Evolutionary conservation across 2,329 filamentous ascomycete species (phyloP), one percentile per base, ranked within the genome.

Genomic region (Thielaviopsis musarum): DNA sequence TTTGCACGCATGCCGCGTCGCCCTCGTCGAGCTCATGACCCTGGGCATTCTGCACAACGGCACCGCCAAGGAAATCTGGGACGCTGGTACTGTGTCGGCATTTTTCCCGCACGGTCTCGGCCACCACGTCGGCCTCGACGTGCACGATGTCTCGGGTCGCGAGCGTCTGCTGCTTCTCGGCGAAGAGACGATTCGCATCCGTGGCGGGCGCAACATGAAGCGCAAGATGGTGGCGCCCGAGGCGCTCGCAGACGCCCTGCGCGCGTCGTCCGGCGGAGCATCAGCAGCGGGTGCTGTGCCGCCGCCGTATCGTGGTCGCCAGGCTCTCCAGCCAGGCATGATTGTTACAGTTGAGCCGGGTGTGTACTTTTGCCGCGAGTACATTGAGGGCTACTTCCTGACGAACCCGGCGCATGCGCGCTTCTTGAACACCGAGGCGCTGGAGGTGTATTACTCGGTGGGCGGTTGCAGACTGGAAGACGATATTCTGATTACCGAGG

Each of bases 381-480:
- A 87, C 63, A 79, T 91, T 62, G 79, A 88, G 71, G 79, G 80
- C 21, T 84, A 83, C 67, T 80, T 87, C 67, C 75, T 85, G 65
- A 74, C 77, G 57, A 75, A 80, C 61, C 72, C 76, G 1, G 72
- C 74, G 59, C 82, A 85, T 67, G 74, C 76, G 48, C 75, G 76
- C 61, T 87, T 80, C 65, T 84, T 93, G 66, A 78, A 91, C 70
- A 73, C 74, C 64, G 74, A 76, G 5, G 77, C 84, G 5, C 71
- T 93, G 55, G 81, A 83, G 62, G 74, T 73, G 63, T 91, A 86
- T 69, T 91, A 87, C 74, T 74, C 72, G 26, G 84, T 97, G 0
- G 93, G 91, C 17, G 93, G 93, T 38, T 89, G 95, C 26, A 80
- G 93, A 54, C 94, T 97, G 62, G 93, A 98, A 73, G 90, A 97